phyloP scores from a whole-genome alignment of 176 grass and related monocot genomes.

The Poa pratensis region DNA sequence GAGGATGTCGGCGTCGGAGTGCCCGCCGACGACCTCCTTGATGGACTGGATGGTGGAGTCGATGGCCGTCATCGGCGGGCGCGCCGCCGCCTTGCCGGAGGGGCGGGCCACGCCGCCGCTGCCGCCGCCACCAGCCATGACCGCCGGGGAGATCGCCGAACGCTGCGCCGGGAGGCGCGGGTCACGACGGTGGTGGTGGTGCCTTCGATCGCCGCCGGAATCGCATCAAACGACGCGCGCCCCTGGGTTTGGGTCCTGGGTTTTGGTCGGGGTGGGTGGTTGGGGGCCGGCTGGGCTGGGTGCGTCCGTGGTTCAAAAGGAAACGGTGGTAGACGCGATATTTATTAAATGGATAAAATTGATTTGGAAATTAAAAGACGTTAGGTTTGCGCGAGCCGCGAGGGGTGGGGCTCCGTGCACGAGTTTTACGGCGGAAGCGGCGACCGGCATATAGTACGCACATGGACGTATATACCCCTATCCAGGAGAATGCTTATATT shows the following conservation, averaged over 20 bases:
- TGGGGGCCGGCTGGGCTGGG: slow-evolving; percentile 26
- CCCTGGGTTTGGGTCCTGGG: slow-evolving; percentile 55
- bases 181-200: slow-evolving; percentile 27
- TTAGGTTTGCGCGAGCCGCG: slow-evolving; percentile 11
- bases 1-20: slow-evolving; percentile 86
- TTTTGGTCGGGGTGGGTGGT: slow-evolving; percentile 41
- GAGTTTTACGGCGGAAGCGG: slow-evolving; percentile 41
- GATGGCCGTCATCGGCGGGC: slow-evolving; percentile 43
- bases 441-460: not conserved
- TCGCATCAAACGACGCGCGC: slow-evolving; percentile 66
- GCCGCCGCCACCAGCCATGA: slow-evolving; percentile 31
- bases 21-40: slow-evolving; percentile 86
- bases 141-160: slow-evolving; percentile 47
- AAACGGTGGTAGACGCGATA: slow-evolving; percentile 10
- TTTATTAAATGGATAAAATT: not conserved
- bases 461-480: slow-evolving; percentile 23
- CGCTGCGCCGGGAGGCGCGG: slow-evolving; percentile 44
- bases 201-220: slow-evolving; percentile 62
- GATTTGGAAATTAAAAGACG: slow-evolving; percentile 16
- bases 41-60: slow-evolving; percentile 73
- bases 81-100: slow-evolving; percentile 30
- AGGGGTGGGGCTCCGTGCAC: slow-evolving; percentile 39
- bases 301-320: slow-evolving; percentile 39
- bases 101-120: slow-evolving; percentile 32
- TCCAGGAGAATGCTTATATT: not conserved